Base-by-base conservation (phyloP, 805 yeast genomes). In the Kodamaea kaohsiungensis region DNA sequence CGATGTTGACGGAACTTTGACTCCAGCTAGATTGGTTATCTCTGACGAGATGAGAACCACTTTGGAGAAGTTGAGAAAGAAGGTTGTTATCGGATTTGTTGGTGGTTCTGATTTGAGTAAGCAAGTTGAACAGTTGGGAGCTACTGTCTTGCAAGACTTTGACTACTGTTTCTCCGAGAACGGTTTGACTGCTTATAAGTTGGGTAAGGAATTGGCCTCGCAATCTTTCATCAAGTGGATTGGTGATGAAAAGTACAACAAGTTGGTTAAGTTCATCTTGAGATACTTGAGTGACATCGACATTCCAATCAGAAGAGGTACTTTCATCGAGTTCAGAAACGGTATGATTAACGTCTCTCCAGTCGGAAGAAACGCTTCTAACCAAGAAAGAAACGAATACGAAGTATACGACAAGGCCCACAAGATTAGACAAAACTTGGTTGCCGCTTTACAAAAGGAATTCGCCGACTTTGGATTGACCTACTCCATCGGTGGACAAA, bases 321-420 rank as follows among this genome's bases (percentile, higher is more conserved):
- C 99, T 56, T 95, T 95, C 76, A 78, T 95, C 64, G 99, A 95
- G 82, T 95, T 95, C 84, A 90, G 99, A 85, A 95, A 95, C 75
- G 99, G 99, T 75, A 92, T 95, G 96, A 89, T 95, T 76, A 95
- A 95, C 77, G 91, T 95, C 59, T 91, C 98, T 13, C 99, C 99
- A 64, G 85, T 95, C 57, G 99, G 99, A 68, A 91, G 99, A 85
- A 95, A 95, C 72, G 98, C 98, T 58, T 86, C 96, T 42, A 91
- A 91, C 62, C 84, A 83, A 61, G 98, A 95, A 82, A 89, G 99
- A 80, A 86, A 83, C 75, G 98, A 91, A 64, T 95, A 80, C 70
- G 98, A 95, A 81, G 80, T 77, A 65, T 95, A 65, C 73, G 99
- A 95, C 75, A 80, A 85, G 65, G 80, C 77, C 68, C 84, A 89